Conservation (phyloP, 352 stramenopile genomes). For the Globisporangium sylvaticum region DNA sequence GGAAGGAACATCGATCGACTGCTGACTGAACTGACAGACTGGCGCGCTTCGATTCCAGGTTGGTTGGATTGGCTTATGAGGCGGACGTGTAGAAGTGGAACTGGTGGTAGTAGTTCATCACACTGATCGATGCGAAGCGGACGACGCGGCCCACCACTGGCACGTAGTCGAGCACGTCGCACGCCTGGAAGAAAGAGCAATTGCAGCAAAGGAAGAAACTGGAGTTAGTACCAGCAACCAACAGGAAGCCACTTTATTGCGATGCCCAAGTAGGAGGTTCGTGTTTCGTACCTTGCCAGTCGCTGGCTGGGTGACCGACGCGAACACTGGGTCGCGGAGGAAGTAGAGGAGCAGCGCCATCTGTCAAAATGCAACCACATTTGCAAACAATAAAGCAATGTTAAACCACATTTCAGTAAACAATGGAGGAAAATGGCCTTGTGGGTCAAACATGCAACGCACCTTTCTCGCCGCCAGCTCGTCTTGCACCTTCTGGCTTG, state of each 20-base stretch:
- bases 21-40: background rate
- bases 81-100: slow-evolving; percentile 87
- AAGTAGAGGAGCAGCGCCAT: slow-evolving; percentile 83
- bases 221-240: too few relatives aligned
- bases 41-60: background rate
- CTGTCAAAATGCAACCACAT: slow-evolving; percentile 19
- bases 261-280: too few relatives aligned
- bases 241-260: too few relatives aligned
- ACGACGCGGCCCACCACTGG: slow-evolving; percentile 69
- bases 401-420: background rate
- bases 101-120: slow-evolving; percentile 85
- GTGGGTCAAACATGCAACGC: background rate
- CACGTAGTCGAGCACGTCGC: slow-evolving; percentile 58
- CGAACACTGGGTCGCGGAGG: slow-evolving; percentile 76
- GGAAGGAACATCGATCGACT: slow-evolving; percentile 1
- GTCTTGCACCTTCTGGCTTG: slow-evolving; percentile 41
- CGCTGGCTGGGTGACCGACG: slow-evolving; percentile 58
- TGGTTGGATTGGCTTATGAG: slow-evolving; percentile 39
- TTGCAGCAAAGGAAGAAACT: background rate
- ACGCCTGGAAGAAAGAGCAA: slow-evolving; percentile 25
- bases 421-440: background rate
- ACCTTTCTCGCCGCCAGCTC: slow-evolving; percentile 69
- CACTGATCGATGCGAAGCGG: slow-evolving; percentile 57
- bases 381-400: background rate
- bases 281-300: slow-evolving; percentile 47